Conservation (phyloP, 163 green algal genomes). For the Prototheca wickerhamii region DNA sequence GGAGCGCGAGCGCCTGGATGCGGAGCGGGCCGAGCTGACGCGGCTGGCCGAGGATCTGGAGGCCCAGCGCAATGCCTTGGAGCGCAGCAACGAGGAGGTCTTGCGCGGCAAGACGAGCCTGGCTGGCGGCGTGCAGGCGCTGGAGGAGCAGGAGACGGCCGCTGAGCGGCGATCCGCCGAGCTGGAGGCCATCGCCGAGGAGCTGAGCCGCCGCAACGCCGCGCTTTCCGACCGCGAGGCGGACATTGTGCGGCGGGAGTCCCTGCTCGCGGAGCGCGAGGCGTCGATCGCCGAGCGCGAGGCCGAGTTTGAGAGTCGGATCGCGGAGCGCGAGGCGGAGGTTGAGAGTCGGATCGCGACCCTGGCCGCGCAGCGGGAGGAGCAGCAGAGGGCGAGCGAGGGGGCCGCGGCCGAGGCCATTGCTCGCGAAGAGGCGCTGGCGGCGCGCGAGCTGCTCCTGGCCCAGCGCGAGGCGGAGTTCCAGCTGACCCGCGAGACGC, state of each 20-base stretch:
- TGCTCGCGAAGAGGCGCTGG: not conserved
- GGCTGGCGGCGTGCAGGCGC: too few species aligned
- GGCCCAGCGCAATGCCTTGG: too few species aligned
- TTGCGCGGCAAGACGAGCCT: too few species aligned
- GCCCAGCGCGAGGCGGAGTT: too few species aligned
- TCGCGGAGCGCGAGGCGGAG: not conserved
- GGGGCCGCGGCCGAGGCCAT: not conserved
- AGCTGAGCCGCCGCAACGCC: not conserved
- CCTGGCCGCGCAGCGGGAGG: not conserved
- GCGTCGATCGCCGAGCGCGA: not conserved
- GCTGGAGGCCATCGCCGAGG: not conserved
- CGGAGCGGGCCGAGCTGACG: too few species aligned
- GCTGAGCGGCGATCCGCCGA: not conserved
- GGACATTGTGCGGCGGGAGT: not conserved
- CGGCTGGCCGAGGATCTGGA: too few species aligned
- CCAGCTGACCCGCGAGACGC: too few species aligned
- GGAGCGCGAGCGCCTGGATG: too few species aligned
- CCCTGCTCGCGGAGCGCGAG: slow-evolving; percentile 6
- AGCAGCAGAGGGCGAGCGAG: not conserved
- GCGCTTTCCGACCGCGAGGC: not conserved
- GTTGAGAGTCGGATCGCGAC: not conserved
- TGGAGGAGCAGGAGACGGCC: not conserved
- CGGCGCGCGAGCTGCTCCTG: not conserved
- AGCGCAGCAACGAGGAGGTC: too few species aligned
- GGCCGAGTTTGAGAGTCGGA: not conserved